Percentiles rank a stretch among this genome's conserved stretches.
Evolutionary conservation across 2,329 filamentous ascomycete genomes (phyloP).

Genomic region (Colletotrichum acutatum): DNA sequence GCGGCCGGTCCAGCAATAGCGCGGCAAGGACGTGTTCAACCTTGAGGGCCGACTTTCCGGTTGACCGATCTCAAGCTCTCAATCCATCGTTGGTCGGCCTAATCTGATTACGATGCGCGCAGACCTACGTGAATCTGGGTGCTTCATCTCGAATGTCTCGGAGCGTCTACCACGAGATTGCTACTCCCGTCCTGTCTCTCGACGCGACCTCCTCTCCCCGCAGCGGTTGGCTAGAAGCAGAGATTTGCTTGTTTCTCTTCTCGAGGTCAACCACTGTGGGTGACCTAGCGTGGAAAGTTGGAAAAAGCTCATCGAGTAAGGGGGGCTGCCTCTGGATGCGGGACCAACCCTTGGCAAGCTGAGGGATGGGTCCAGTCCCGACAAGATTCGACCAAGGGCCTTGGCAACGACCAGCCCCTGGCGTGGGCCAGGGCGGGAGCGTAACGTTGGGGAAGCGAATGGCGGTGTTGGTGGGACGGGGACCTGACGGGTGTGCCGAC

Average conservation of each 20-base stretch:
- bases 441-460: constrained; percentile 3
- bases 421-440: background rate
- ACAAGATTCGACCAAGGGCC: background rate
- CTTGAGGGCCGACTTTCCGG: background rate
- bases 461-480: constrained; percentile 7
- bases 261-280: background rate
- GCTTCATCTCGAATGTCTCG: constrained; percentile 5
- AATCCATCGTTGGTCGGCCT: no score
- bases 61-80: background rate
- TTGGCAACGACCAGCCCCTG: constrained; percentile 14
- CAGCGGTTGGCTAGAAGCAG: background rate
- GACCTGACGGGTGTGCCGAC: constrained; percentile 20
- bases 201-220: background rate
- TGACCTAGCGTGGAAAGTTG: background rate
- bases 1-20: constrained; percentile 1
- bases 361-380: background rate
- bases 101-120: background rate
- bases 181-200: background rate
- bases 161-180: background rate
- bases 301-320: background rate
- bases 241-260: constrained; percentile 1
- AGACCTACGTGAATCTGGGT: background rate
- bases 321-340: background rate
- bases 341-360: constrained; percentile 24
- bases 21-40: constrained; percentile 8